These are phyloP conservation scores for Mallotus nudiflorus DNA, from an alignment of 345 rosid species.

Conservation along the genomic window DNA sequence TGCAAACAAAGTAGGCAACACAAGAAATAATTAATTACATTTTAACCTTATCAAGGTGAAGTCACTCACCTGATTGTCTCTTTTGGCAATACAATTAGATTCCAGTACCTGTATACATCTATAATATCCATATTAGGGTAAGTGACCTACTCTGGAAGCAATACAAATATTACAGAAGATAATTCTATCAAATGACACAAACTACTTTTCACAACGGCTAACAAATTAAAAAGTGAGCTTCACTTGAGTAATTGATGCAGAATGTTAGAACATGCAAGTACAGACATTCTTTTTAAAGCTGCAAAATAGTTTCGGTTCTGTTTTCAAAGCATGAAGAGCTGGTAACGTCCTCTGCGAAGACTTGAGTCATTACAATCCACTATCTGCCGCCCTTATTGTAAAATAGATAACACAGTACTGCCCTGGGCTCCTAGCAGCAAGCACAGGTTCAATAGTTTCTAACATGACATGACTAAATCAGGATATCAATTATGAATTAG, in stretches of 20 bases:
- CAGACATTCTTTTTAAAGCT: not conserved
- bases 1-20: too few species aligned
- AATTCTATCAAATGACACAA: not conserved
- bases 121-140: too few species aligned
- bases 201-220: too few species aligned
- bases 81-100: not conserved
- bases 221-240: too few species aligned
- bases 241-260: not conserved
- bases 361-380: not conserved
- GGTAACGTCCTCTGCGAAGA: not conserved
- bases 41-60: not conserved
- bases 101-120: not conserved
- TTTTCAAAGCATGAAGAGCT: not conserved
- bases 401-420: not conserved
- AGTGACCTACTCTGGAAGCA: not conserved
- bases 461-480: not conserved
- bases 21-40: not conserved
- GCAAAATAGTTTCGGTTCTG: not conserved
- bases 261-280: not conserved
- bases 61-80: constrained; percentile 1
- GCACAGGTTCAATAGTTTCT: not conserved
- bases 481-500: not conserved
- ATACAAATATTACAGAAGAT: not conserved
- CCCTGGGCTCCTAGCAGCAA: not conserved
- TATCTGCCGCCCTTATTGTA: not conserved